Conservation (phyloP, 495 filamentous ascomycete genomes). For the Choiromyces venosus region DNA sequence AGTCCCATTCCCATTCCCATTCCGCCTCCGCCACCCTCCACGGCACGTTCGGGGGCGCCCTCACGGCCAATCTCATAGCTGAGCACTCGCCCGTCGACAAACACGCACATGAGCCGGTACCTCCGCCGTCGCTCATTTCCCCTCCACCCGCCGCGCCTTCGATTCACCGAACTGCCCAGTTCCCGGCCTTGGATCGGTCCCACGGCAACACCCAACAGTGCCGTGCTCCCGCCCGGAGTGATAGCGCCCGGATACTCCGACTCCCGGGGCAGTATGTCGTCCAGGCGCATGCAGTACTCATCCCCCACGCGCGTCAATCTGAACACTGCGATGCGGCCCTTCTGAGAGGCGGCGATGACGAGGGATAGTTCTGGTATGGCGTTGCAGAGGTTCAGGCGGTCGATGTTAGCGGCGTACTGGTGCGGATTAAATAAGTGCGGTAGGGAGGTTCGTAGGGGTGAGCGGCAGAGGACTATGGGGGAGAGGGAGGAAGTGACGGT, state of each 20-base stretch:
- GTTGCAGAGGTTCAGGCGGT: constrained; percentile 71
- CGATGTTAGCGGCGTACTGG: constrained; percentile 46
- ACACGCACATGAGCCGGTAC: constrained; percentile 71
- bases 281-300: constrained; percentile 42
- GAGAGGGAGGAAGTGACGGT: constrained; percentile 49
- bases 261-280: constrained; percentile 37
- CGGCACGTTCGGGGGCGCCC: not conserved
- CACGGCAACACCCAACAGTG: constrained; percentile 54
- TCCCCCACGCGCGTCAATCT: constrained; percentile 55
- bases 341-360: constrained; percentile 65
- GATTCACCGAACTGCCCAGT: constrained; percentile 14
- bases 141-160: constrained; percentile 22
- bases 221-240: constrained; percentile 18
- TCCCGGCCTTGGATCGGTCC: constrained; percentile 60
- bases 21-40: constrained; percentile 12
- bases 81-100: constrained; percentile 68
- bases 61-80: constrained; percentile 65
- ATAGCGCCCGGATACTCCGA: not conserved
- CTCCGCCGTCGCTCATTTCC: constrained; percentile 42
- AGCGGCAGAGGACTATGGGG: constrained; percentile 48
- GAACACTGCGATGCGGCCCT: constrained; percentile 69
- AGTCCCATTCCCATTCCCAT: constrained; percentile 12
- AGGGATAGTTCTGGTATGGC: constrained; percentile 74
- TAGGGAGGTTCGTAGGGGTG: constrained; percentile 47
- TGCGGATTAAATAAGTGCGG: constrained; percentile 43